These are phyloP conservation scores for Ganoderma resinaceum DNA, from an alignment of 1,284 basidiomycete genomes.

Conservation along the genomic window DNA sequence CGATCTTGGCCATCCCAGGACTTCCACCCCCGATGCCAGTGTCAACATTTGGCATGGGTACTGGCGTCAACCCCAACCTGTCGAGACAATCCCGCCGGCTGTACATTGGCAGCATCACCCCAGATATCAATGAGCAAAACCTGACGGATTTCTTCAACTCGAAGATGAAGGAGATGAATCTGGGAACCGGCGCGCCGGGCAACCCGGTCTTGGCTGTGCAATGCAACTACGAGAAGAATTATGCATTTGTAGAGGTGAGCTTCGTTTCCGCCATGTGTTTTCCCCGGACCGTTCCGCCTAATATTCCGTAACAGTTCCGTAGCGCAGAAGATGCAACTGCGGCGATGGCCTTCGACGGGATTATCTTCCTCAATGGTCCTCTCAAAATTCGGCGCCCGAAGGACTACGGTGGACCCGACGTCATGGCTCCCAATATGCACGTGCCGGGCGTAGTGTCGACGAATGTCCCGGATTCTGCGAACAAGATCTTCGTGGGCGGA, in stretches of 20 bases:
- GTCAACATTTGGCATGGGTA: conserved; percentile 83
- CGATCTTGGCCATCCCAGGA: conserved; percentile 79
- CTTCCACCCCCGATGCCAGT: conserved; percentile 85
- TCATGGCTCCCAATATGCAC: conserved; percentile 71
- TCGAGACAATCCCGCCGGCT: conserved; percentile 93
- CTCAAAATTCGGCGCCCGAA: conserved; percentile 97
- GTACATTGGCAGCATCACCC: conserved; percentile 95
- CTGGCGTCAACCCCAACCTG: conserved; percentile 82
- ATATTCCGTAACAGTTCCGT: conserved; percentile 76
- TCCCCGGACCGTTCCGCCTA: conserved; percentile 21
- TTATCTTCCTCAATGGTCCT: conserved; percentile 91
- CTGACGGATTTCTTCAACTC: conserved; percentile 93
- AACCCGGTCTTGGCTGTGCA: conserved; percentile 93
- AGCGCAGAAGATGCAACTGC: conserved; percentile 96
- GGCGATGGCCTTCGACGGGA: conserved; percentile 97
- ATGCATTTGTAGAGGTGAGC: conserved; percentile 93
- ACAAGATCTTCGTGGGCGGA: conserved; percentile 98
- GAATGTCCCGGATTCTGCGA: conserved; percentile 95
- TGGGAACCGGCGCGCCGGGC: conserved; percentile 83
- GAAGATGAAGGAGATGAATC: conserved; percentile 92
- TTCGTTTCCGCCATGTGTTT: conserved; percentile 9
- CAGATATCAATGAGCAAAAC: conserved; percentile 90
- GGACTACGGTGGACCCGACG: conserved; percentile 86
- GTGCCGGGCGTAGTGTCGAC: conserved; percentile 96
- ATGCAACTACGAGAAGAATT: conserved; percentile 98